These are phyloP conservation scores for Dryadomyces quercus-mongolicae DNA, from an alignment of 2,329 filamentous ascomycete genomes.

Conservation along the genomic window DNA sequence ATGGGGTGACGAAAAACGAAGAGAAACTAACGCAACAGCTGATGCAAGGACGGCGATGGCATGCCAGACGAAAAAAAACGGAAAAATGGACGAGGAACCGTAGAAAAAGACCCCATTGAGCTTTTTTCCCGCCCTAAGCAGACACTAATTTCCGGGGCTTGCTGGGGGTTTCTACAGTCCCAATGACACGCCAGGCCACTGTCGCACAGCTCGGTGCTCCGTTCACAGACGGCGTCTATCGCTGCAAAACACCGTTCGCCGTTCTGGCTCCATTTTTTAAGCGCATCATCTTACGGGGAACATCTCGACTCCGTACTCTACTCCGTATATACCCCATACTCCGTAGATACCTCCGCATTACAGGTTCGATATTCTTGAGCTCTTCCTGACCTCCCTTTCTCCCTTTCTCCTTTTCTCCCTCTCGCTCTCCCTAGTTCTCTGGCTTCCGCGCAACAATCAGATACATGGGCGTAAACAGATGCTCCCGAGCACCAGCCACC, in stretches of 20 bases:
- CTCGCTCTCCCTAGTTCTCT: conserved; percentile 15
- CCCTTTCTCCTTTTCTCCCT: neutral
- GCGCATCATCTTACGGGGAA: too few relatives aligned
- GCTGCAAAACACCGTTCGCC: neutral
- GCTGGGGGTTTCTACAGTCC: neutral
- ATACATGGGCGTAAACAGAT: conserved; percentile 98
- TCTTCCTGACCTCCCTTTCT: too few relatives aligned
- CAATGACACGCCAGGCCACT: neutral
- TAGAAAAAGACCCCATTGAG: too few relatives aligned
- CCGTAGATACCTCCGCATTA: neutral
- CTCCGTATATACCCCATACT: too few relatives aligned
- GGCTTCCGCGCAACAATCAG: conserved; percentile 92
- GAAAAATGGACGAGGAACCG: too few relatives aligned
- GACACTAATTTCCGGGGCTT: neutral
- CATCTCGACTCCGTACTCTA: too few relatives aligned
- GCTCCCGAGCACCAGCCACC: conserved; percentile 73
- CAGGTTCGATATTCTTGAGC: too few relatives aligned
- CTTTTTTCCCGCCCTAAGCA: neutral
- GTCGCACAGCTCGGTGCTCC: conserved; percentile 3
- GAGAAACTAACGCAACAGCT: neutral
- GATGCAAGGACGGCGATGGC: neutral
- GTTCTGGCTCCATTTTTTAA: neutral
- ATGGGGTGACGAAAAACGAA: neutral
- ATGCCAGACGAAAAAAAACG: too few relatives aligned
- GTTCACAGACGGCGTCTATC: neutral